Percentiles rank a stretch among this genome's conserved stretches.
phyloP scores from a whole-genome alignment of 73 alveolate species.

The Durusdinium trenchii region DNA sequence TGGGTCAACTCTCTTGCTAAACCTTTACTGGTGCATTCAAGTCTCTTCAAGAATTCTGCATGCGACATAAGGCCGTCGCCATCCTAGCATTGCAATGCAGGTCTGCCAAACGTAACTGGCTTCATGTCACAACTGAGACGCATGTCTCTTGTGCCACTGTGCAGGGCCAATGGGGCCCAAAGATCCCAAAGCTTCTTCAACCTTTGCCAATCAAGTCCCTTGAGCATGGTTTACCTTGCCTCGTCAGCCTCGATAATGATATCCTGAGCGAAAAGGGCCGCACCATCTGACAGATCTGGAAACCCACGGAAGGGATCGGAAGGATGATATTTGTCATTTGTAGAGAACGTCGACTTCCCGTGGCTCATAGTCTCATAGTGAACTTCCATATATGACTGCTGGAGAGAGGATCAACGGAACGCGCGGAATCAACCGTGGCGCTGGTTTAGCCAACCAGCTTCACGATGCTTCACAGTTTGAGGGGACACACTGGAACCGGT shows the following conservation, averaged over 20 bases:
- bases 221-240: neutral
- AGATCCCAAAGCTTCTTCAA: neutral
- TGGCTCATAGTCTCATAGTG: too few species aligned
- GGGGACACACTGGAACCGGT: too few species aligned
- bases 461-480: too few species aligned
- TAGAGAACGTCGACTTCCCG: too few species aligned
- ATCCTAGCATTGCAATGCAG: neutral
- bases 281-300: neutral
- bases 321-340: too few species aligned
- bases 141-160: neutral
- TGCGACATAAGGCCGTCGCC: constrained; percentile 93
- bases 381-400: too few species aligned
- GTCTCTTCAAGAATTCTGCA: constrained; percentile 68
- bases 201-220: neutral
- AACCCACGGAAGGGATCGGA: too few species aligned
- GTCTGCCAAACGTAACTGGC: neutral
- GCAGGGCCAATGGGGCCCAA: too few species aligned
- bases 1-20: neutral
- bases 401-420: too few species aligned
- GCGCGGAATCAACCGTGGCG: too few species aligned
- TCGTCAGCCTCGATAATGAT: constrained; percentile 77
- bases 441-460: too few species aligned
- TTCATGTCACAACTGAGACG: neutral
- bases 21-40: neutral
- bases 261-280: neutral